Conservation (phyloP, 192 early-diverging fungal genomes). For the Rhizoclosmatium sp. region DNA sequence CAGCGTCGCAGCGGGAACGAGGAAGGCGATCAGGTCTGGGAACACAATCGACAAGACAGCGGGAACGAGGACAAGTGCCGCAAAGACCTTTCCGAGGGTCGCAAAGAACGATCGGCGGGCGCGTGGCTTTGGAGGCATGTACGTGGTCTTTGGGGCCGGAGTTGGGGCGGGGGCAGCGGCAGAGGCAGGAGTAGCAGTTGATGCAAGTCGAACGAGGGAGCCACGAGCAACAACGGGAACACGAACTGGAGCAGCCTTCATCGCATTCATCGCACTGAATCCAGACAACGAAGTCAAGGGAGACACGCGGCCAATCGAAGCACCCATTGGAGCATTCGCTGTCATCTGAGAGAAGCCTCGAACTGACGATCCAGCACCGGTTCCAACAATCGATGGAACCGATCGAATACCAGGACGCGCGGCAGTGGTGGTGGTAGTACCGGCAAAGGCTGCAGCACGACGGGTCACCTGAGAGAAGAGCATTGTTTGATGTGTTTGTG, state of each 20-base stretch:
- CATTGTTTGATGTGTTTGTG: background rate
- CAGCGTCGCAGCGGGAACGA: constrained; percentile 21
- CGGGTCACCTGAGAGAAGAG: background rate
- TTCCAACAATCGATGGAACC: too few relatives aligned
- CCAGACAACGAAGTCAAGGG: background rate
- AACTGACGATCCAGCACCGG: too few relatives aligned
- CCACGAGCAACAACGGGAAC: background rate
- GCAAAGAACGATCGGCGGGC: constrained; percentile 8
- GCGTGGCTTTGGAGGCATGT: background rate
- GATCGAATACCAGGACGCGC: background rate
- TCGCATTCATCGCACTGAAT: background rate
- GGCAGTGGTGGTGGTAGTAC: background rate
- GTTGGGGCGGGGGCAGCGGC: background rate
- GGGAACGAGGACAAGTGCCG: constrained; percentile 15
- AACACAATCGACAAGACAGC: constrained; percentile 7
- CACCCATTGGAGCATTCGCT: background rate
- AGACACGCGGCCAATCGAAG: background rate
- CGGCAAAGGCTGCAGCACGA: background rate
- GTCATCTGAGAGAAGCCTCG: too few relatives aligned
- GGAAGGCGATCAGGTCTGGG: constrained; percentile 18
- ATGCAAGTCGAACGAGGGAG: background rate
- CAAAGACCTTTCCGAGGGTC: constrained; percentile 25
- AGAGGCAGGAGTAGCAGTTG: constrained; percentile 1
- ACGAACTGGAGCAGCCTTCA: background rate
- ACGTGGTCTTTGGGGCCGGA: constrained; percentile 10